phyloP scores from a whole-genome alignment of 2,329 filamentous ascomycete species.

The Penicillium brasilianum region DNA sequence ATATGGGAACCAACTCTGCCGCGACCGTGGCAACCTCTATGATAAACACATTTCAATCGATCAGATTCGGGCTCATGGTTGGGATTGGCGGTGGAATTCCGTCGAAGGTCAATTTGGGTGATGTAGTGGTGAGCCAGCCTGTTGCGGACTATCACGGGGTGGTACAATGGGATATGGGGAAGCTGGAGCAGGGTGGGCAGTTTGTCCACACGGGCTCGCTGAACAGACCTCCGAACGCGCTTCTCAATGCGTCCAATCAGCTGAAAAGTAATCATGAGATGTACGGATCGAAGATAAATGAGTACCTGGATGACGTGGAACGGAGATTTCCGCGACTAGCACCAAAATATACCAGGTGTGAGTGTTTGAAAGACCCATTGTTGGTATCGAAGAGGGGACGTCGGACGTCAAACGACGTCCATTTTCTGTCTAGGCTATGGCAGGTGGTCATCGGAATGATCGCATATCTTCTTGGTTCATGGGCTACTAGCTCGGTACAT shows the following conservation, averaged over 20 bases:
- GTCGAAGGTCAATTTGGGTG: slow-evolving; percentile 31
- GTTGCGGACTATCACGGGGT: slow-evolving; percentile 27
- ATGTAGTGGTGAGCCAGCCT: slow-evolving; percentile 35
- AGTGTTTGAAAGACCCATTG: background rate
- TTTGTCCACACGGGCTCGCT: slow-evolving; percentile 11
- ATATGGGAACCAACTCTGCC: slow-evolving; percentile 25
- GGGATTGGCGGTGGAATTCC: slow-evolving; percentile 36
- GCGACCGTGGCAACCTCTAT: slow-evolving; percentile 24
- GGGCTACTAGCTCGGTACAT: background rate
- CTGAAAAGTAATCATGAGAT: slow-evolving; percentile 12
- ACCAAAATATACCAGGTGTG: slow-evolving; percentile 7
- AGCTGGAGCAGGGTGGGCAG: slow-evolving; percentile 8
- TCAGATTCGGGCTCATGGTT: slow-evolving; percentile 33
- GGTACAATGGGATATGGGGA: slow-evolving; percentile 18
- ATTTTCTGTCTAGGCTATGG: background rate
- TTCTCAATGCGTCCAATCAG: slow-evolving; percentile 16
- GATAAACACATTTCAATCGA: slow-evolving; percentile 25
- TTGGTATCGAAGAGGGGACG: background rate
- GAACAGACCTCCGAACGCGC: slow-evolving; percentile 18
- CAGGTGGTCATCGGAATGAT: background rate
- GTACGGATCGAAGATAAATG: slow-evolving; percentile 13
- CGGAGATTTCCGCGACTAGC: slow-evolving; percentile 10
- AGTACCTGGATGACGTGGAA: slow-evolving; percentile 13
- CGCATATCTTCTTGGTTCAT: slow-evolving; percentile 1
- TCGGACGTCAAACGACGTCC: background rate